Conservation (phyloP, 257 asterid genomes). For the Scutellaria barbata region DNA sequence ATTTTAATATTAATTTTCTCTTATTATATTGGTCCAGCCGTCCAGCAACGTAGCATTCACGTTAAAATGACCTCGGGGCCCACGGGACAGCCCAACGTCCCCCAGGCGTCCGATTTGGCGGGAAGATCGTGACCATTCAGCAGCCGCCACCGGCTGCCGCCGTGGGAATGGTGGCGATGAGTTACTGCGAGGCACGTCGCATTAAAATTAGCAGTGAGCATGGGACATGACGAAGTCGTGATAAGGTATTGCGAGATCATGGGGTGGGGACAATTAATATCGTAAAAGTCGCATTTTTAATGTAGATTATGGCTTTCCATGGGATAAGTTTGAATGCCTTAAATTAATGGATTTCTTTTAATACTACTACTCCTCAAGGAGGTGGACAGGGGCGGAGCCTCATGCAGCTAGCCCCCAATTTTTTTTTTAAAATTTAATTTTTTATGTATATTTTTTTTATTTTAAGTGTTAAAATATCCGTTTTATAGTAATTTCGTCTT, state of each 20-base stretch:
- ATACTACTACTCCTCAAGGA: no score
- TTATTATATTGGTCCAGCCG: background rate
- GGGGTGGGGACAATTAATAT: background rate
- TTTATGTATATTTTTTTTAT: no score
- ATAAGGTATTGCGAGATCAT: slow-evolving; percentile 30
- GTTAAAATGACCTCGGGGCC: slow-evolving; percentile 34
- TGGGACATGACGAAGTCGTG: slow-evolving; percentile 2
- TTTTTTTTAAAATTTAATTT: no score
- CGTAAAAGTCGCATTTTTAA: slow-evolving; percentile 10
- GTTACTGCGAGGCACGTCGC: background rate
- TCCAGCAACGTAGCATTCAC: slow-evolving; percentile 32
- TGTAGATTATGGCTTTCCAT: slow-evolving; percentile 17
- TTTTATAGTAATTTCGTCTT: no score
- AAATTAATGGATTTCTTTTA: background rate
- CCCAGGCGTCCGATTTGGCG: slow-evolving; percentile 44
- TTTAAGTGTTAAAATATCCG: no score
- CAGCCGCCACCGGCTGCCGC: slow-evolving; percentile 19
- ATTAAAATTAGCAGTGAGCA: no score
- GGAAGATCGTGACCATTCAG: slow-evolving; percentile 31
- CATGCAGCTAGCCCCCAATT: no score
- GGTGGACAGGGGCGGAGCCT: no score
- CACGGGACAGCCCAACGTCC: background rate
- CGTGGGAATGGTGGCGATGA: background rate
- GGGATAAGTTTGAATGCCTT: background rate
- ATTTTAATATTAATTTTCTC: background rate